Evolutionary conservation across 2,329 filamentous ascomycete species (phyloP).

Genomic region (Colletotrichum neosansevieriae): DNA sequence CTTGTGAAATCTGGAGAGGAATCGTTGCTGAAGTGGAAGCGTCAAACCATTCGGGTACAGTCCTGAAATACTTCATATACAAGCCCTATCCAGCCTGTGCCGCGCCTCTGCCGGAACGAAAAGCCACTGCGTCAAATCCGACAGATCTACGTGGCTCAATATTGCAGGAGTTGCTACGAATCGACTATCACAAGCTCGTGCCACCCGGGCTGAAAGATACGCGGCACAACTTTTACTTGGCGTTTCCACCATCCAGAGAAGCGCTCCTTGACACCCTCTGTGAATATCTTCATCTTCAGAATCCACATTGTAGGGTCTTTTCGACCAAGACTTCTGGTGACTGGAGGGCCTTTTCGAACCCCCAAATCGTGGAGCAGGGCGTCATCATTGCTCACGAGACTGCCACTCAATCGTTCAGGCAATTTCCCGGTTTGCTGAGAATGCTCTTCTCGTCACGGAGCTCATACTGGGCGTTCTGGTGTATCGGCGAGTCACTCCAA

Average conservation of each 20-base stretch:
- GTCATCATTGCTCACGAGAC: constrained; percentile 61
- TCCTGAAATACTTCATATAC: constrained; percentile 55
- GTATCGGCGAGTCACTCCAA: constrained; percentile 52
- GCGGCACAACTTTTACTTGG: constrained; percentile 59
- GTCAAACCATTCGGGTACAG: constrained; percentile 24
- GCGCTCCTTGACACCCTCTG: constrained; percentile 54
- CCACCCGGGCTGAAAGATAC: constrained; percentile 37
- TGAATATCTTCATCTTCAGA: constrained; percentile 58
- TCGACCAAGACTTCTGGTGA: constrained; percentile 56
- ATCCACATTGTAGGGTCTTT: constrained; percentile 57
- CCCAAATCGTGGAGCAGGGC: constrained; percentile 43
- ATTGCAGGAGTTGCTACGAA: constrained; percentile 47
- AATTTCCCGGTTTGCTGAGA: constrained; percentile 53
- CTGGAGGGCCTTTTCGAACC: constrained; percentile 58
- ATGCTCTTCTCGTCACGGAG: constrained; percentile 48
- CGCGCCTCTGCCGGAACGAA: constrained; percentile 17
- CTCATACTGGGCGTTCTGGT: constrained; percentile 53
- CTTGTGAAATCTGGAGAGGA: constrained; percentile 51
- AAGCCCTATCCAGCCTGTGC: constrained; percentile 41
- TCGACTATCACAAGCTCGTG: constrained; percentile 49
- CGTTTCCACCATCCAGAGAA: constrained; percentile 57
- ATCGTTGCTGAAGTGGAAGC: constrained; percentile 40
- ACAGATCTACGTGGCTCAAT: constrained; percentile 31
- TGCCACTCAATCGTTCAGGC: constrained; percentile 51
- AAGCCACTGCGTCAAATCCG: not conserved